Base-by-base conservation (phyloP, 768 basidiomycete genomes). In the Xerocomellus chrysenteron region DNA sequence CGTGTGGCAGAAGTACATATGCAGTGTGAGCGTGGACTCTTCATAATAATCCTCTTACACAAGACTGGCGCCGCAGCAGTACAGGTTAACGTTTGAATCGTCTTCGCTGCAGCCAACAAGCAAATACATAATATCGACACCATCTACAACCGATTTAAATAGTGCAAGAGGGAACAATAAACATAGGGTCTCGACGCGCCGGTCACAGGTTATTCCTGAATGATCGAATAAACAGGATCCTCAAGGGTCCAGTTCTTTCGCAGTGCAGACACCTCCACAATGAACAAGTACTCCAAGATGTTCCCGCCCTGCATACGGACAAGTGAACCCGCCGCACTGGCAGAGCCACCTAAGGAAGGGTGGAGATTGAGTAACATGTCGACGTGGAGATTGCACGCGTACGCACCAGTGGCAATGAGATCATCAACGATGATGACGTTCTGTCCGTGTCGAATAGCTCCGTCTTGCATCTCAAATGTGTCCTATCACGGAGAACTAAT, bases 391-490 rank as follows among this genome's bases (percentile, higher is more conserved):
- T 6, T 13, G 50, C 17, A 32, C 16, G 24, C 32, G n/a, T 17
- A 59, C 80, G 42, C 60, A 90, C 95, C 96, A 32, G 96, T 98
- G 0, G 97, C 97, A 60, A 99, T 92, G 40, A 99, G 80, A 72
- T 99, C 97, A 73, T 99, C 97, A 28, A 99, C 78, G 43, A 99
- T 79, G 45, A 99, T 71, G 21, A 94, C 92, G 57, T 77, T 88
- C 69, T 94, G 87, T 30, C 94, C 93, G 5, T 86, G 80, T 62
- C 82, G 74, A 67, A 99, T 91, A 11, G 89, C 86, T 50, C 87
- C 91, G 19, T 82, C 80, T 74, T 98, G 97, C 83, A 98, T 94
- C 74, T 98, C 94, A 65, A 98, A 97, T n/a, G 82, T 77, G 67
- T 98, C 96, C 92, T 94, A 56, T n/a, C 14, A 24, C 55, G 16